A percentile compares a stretch with the other conserved stretches of the same genome.
Evolutionary conservation across 345 rosid genomes (phyloP).

Genomic region (Eucalyptus virginea): DNA sequence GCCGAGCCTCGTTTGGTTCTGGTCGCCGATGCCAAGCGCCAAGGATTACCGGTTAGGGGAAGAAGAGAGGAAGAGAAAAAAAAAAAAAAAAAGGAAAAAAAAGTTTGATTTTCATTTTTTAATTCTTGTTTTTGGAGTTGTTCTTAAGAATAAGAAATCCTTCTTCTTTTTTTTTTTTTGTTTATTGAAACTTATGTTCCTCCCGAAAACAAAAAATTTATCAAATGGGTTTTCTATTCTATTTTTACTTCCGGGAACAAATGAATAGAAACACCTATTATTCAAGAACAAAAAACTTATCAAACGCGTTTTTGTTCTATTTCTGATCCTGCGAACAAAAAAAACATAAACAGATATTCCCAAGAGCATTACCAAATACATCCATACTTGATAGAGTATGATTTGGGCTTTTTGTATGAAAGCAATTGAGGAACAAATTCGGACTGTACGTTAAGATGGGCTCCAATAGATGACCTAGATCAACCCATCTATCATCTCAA

Average conservation of each 20-base stretch:
- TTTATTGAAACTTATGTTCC: too few relatives aligned
- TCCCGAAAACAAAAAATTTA: too few relatives aligned
- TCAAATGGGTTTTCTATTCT: accelerated
- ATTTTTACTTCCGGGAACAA: too few relatives aligned
- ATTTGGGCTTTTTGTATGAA: neutral
- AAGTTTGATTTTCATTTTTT: too few relatives aligned
- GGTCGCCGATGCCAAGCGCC: too few relatives aligned
- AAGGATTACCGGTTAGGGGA: accelerated
- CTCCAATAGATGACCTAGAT: neutral
- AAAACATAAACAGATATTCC: accelerated
- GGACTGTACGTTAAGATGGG: neutral
- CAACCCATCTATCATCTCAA: neutral
- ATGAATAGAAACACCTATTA: too few relatives aligned
- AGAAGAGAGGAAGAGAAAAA: too few relatives aligned
- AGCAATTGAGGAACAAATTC: neutral
- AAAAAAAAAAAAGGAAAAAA: accelerated
- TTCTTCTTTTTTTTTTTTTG: accelerated
- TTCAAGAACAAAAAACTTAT: too few relatives aligned
- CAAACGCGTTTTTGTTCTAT: accelerated
- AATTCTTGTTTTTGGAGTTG: accelerated
- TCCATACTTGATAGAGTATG: too few relatives aligned
- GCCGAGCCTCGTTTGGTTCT: accelerated
- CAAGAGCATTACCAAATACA: too few relatives aligned
- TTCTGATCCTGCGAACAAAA: accelerated
- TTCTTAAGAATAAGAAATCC: accelerated